Evolutionary conservation across 1,139 yeast species (phyloP).

Genomic region (Yamadazyma triangularis): DNA sequence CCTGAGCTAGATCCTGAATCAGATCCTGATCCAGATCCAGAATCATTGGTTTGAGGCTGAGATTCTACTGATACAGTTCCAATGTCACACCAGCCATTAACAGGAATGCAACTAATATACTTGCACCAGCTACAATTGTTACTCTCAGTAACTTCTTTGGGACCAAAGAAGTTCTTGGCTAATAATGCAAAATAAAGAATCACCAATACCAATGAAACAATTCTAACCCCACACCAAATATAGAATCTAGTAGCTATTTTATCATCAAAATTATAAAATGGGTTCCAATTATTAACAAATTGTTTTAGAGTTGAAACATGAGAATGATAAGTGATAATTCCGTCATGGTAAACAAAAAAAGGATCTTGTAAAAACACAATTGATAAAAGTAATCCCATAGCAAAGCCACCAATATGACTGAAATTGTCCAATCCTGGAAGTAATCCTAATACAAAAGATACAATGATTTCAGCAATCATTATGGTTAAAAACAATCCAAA

Average conservation of each 20-base stretch:
- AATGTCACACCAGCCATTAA: conserved; percentile 66
- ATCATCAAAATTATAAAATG: conserved; percentile 29
- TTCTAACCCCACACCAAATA: conserved; percentile 49
- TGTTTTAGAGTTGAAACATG: conserved; percentile 38
- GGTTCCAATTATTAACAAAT: conserved; percentile 41
- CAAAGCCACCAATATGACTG: conserved; percentile 75
- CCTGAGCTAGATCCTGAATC: background rate
- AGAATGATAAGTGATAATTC: conserved; percentile 36
- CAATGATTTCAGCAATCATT: conserved; percentile 53
- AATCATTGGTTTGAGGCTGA: background rate
- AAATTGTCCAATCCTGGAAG: conserved; percentile 76
- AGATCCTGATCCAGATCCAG: background rate
- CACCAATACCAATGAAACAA: conserved; percentile 42
- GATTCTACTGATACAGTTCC: conserved; percentile 42
- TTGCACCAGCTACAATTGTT: conserved; percentile 63
- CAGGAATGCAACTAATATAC: conserved; percentile 68
- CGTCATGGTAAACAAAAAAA: conserved; percentile 39
- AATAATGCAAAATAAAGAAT: conserved; percentile 50
- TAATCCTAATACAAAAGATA: conserved; percentile 62
- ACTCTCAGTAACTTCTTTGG: conserved; percentile 26
- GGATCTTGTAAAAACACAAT: conserved; percentile 59
- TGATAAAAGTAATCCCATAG: conserved; percentile 55
- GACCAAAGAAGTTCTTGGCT: conserved; percentile 45
- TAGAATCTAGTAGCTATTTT: conserved; percentile 33
- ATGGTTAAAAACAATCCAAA: conserved; percentile 42